These are phyloP conservation scores for Cercospora zeae-maydis DNA, from an alignment of 2,329 filamentous ascomycete species.

Conservation along the genomic window DNA sequence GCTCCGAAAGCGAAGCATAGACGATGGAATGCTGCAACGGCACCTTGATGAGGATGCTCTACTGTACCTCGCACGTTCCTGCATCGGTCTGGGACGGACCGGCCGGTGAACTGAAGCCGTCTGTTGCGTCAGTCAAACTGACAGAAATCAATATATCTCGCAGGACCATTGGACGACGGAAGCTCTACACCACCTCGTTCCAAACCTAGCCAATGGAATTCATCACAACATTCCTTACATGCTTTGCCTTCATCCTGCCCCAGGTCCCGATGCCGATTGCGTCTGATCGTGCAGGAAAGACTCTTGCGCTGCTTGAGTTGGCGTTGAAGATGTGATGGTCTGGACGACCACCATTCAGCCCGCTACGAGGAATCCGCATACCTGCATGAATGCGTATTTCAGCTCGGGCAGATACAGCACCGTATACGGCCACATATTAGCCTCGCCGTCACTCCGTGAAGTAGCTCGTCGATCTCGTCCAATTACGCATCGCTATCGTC, in stretches of 20 bases:
- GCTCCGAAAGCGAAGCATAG: not conserved
- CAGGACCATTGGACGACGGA: not conserved
- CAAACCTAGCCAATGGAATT: not conserved
- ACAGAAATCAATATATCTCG: not conserved
- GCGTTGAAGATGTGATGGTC: conserved; percentile 1
- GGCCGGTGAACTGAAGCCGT: not conserved
- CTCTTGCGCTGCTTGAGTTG: not conserved
- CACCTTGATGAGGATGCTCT: not conserved
- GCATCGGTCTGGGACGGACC: conserved; percentile 1
- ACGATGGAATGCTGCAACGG: not conserved
- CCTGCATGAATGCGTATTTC: conserved; percentile 6
- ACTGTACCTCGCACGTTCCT: not conserved
- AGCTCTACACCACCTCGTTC: not conserved
- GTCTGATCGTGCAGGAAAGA: not conserved
- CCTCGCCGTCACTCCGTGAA: not conserved
- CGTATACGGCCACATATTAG: not conserved
- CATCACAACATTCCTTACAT: not conserved
- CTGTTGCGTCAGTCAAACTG: not conserved
- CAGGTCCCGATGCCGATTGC: not conserved
- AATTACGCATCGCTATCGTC: not conserved
- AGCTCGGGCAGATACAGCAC: conserved; percentile 9
- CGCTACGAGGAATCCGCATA: conserved; percentile 16
- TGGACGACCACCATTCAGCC: no score
- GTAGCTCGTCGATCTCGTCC: not conserved
- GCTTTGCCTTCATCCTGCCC: not conserved